Conservation (phyloP, 2,329 filamentous ascomycete genomes). For the Scedosporium dehoogii region DNA sequence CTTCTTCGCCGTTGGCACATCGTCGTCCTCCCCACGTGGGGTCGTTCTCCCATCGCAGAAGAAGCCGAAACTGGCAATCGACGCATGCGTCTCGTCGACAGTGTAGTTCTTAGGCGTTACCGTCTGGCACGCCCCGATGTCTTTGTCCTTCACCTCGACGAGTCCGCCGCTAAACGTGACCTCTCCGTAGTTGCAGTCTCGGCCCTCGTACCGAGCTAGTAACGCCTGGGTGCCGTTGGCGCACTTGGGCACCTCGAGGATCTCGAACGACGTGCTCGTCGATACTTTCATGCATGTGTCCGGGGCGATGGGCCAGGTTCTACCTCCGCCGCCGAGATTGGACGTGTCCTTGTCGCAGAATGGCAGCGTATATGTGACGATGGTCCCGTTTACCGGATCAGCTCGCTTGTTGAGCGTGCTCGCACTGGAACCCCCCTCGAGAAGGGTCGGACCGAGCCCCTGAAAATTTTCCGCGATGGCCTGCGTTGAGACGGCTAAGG, state of each 20-base stretch:
- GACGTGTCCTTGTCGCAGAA: constrained; percentile 7
- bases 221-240: constrained; percentile 12
- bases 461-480: neutral
- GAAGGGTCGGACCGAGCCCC: neutral
- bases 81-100: constrained; percentile 7
- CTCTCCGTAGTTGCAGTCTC: constrained; percentile 10
- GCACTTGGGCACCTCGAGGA: constrained; percentile 9
- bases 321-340: neutral
- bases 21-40: constrained; percentile 6
- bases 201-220: constrained; percentile 11
- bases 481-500: neutral
- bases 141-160: constrained; percentile 8
- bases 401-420: neutral
- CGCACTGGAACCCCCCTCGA: neutral
- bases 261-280: constrained; percentile 8
- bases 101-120: constrained; percentile 5
- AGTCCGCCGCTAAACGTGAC: constrained; percentile 10
- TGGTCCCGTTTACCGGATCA: constrained; percentile 4
- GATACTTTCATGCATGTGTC: constrained; percentile 10
- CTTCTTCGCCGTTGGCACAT: constrained; percentile 6
- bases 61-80: constrained; percentile 8
- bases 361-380: constrained; percentile 9
- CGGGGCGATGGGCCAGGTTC: constrained; percentile 7
- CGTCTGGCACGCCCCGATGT: constrained; percentile 7
- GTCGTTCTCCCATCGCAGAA: constrained; percentile 10